phyloP scores from a whole-genome alignment of 2,329 filamentous ascomycete species.

The Xylaria sp. region DNA sequence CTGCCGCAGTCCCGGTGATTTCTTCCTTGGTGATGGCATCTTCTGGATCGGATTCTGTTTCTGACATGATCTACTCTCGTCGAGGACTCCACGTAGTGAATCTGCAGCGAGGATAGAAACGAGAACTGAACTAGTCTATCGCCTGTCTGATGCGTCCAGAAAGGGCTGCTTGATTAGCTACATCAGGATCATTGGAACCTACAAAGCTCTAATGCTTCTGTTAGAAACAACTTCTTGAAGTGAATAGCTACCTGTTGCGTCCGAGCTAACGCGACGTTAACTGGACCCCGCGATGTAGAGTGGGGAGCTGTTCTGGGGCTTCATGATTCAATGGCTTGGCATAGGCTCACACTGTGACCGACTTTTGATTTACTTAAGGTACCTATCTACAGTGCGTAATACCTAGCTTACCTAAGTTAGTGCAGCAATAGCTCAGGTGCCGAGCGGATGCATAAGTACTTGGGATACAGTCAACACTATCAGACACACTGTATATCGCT shows the following conservation, averaged over 20 bases:
- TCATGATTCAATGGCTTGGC: background rate
- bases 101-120: background rate
- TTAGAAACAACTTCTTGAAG: background rate
- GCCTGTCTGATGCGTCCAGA: background rate
- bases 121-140: background rate
- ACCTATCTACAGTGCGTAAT: too few species aligned
- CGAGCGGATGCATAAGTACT: too few species aligned
- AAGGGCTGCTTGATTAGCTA: background rate
- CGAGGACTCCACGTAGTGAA: background rate
- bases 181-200: background rate
- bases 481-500: background rate
- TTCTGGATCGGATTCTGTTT: conserved; percentile 44
- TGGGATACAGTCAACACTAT: background rate
- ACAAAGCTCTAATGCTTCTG: background rate
- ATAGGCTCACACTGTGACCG: background rate
- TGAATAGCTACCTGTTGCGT: background rate
- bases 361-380: too few species aligned
- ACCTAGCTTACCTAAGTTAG: too few species aligned
- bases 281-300: conserved; percentile 1
- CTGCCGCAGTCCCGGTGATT: conserved; percentile 49
- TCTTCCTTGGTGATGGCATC: conserved; percentile 56
- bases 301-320: background rate
- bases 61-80: conserved; percentile 35
- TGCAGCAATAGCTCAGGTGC: too few species aligned
- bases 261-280: background rate